Conservation (phyloP, 345 rosid species). For the Raphanus raphanistrum region DNA sequence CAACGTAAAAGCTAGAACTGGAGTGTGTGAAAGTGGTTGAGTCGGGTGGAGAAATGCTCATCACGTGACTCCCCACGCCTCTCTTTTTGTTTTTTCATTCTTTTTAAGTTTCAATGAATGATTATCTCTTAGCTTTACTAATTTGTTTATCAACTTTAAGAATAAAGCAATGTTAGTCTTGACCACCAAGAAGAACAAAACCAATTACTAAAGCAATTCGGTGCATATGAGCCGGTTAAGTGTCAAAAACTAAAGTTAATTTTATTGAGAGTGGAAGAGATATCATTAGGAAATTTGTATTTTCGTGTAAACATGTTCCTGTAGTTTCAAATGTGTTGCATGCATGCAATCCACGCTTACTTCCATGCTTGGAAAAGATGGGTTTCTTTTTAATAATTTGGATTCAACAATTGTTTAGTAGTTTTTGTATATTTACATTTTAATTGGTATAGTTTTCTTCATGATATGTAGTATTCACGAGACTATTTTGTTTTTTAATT, state of each 20-base stretch:
- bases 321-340: neutral
- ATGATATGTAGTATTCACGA: neutral
- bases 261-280: neutral
- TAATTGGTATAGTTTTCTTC: neutral
- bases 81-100: neutral
- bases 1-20: neutral
- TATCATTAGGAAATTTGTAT: neutral
- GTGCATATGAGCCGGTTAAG: neutral
- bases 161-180: neutral
- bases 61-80: conserved; percentile 26
- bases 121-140: neutral
- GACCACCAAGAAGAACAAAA: neutral
- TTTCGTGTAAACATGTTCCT: neutral
- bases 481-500: neutral
- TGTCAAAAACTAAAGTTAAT: neutral
- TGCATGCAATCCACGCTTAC: neutral
- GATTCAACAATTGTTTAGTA: neutral
- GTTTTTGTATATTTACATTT: neutral
- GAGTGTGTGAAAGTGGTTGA: conserved; percentile 23
- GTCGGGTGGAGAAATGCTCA: conserved; percentile 7
- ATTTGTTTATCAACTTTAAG: neutral
- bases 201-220: neutral
- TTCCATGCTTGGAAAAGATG: neutral
- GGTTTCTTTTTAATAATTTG: neutral
- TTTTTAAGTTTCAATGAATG: neutral